Base-by-base conservation (phyloP, 305 asterid species). In the Fraxinus greggii region DNA sequence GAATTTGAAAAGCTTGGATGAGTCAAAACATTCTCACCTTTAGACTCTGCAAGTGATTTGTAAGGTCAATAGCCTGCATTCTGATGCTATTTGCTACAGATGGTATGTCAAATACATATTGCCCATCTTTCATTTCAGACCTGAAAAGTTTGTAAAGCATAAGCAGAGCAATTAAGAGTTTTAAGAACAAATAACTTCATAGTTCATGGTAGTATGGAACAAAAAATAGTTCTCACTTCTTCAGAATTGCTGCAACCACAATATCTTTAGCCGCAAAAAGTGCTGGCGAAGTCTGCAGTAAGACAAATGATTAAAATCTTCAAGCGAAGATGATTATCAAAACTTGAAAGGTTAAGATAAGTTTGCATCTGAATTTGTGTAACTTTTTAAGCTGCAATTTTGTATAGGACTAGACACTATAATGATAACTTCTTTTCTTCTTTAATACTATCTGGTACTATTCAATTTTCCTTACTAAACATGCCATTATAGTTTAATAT, bases 101-200 rank as follows among this genome's bases (percentile, higher is more conserved):
- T 24, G 97, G 98, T 84, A 94, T 90, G 87, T 92, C 89, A 85
- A 94, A 93, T 78, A 93, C 89, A 86, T 96, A 92, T 82, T 94
- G 98, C 79, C 99, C 99, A 73, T 91, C 97, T 91, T 93, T 96
- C 88, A 91, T 85, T 87, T 93, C 97, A 72, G 98, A 91, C 89
- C 99, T 96, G 91, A 80, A 42, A 79, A 72, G 81, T 63, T 42
- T 51, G 73, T 74, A 78, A 81, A 84, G 83, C 73, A 84, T 19
- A 77, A 51, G 15, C 76, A 79, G 32, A 75, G 79, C 72, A 81
- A 83, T 75, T 40, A 79, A 81, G 80, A 77, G 75, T 61, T 42
- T 63, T 40, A 59, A 3, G 40, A 74, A 24, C 59, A 76, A 42
- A 28, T 35, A 85, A 81, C 38, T 78, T 77, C 78, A 83, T 75